These are phyloP conservation scores for Aurifilum marmelostoma DNA, from an alignment of 2,329 filamentous ascomycete species.

Conservation along the genomic window DNA sequence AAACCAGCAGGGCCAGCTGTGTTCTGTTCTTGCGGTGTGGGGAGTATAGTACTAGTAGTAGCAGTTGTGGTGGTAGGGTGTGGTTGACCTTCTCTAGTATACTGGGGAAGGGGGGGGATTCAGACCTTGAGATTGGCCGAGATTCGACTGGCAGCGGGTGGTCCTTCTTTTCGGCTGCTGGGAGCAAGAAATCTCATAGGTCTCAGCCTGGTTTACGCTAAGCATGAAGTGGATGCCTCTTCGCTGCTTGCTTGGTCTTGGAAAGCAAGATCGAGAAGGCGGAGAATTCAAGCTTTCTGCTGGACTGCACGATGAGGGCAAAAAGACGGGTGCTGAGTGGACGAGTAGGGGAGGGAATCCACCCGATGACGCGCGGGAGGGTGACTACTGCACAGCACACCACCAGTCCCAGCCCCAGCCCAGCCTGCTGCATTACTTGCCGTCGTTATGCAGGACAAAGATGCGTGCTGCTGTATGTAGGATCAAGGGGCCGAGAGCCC, in stretches of 20 bases:
- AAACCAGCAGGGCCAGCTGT: constrained; percentile 18
- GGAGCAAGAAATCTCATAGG: constrained; percentile 31
- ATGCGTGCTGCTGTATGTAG: constrained; percentile 11
- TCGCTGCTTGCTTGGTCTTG: neutral
- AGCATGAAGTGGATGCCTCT: constrained; percentile 31
- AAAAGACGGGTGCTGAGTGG: constrained; percentile 6
- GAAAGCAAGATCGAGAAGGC: constrained; percentile 11
- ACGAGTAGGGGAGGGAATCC: constrained; percentile 11
- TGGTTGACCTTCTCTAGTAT: neutral
- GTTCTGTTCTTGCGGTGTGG: constrained; percentile 13
- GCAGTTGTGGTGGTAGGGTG: neutral
- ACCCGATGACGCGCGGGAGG: constrained; percentile 27
- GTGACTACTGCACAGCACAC: neutral
- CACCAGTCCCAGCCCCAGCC: constrained; percentile 2
- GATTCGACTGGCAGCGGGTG: constrained; percentile 18
- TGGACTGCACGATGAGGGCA: neutral
- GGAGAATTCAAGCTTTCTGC: constrained; percentile 10
- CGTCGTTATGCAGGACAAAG: constrained; percentile 11
- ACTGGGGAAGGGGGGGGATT: no score
- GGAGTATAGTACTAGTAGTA: neutral
- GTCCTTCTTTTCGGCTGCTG: neutral
- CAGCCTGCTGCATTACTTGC: constrained; percentile 16
- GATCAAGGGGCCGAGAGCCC: constrained; percentile 7
- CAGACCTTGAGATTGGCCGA: neutral
- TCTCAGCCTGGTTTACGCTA: constrained; percentile 36